Evolutionary conservation across 139 green algal genomes (phyloP), one percentile per base, ranked within the genome.

Genomic region (Mychonastes homosphaera): DNA sequence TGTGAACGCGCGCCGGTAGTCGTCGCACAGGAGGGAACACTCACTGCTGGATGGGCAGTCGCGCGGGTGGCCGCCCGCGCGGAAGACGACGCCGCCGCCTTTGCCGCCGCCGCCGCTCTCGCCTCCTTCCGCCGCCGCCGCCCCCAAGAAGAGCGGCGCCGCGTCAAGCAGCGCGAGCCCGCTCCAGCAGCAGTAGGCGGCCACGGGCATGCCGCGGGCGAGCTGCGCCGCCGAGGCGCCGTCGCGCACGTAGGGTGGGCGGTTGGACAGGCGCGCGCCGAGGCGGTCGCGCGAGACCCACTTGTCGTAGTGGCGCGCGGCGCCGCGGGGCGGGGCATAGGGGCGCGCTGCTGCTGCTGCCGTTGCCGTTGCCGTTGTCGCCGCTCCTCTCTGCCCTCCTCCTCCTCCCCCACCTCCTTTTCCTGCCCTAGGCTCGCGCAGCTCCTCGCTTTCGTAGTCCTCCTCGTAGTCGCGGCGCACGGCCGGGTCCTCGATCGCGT

Each of bases 181-280:
- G 56, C 83, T 85, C 79, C 78, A 86, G 67, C 78, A 86, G 70
- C 76, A 84, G n/a, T 63, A 49, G 13, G 63, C 74, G 4, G 72
- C 70, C 30, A 77, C 57, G 1, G 79, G 76, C 32, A 71, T 54
- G 13, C 79, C 79, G n/a, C 23, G 33, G 24, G 36, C 35, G 13
- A 84, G 36, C 36, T 63, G 47, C 36, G 18, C 34, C 4, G 28
- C 3, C 35, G 39, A 60, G 26, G 44, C 35, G 13, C 27, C 13
- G 50, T 70, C 44, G 15, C 16, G 21, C 1, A 74, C 40, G 52
- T 65, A 78, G 1, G 71, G 71, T 4, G 12, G 36, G 24, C 16
- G 39, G 44, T 74, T 75, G 27, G 33, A 41, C 19, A 79, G 62
- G 9, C 67, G 52, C 24, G 19, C 26, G 33, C 77, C 77, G 2